Percentiles rank a stretch among this genome's conserved stretches.
Evolutionary conservation across 768 basidiomycete species (phyloP).

Genomic region (Lenzites betulinus): DNA sequence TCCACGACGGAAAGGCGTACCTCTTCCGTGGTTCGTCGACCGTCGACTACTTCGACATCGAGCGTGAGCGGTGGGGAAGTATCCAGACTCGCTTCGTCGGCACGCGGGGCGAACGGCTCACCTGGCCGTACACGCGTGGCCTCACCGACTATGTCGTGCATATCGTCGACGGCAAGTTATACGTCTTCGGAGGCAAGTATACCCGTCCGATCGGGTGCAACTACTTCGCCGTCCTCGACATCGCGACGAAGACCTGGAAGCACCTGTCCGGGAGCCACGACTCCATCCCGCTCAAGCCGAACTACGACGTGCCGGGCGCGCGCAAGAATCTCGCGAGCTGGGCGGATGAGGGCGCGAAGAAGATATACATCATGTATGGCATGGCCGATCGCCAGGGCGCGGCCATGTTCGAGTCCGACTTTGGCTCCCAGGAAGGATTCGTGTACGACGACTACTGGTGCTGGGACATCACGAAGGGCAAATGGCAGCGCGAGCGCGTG

Average conservation of each 20-base stretch:
- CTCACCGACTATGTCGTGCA: slow-evolving; percentile 21
- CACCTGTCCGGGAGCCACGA: slow-evolving; percentile 25
- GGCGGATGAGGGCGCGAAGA: slow-evolving; percentile 32
- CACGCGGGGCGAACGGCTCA: neutral
- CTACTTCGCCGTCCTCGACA: slow-evolving; percentile 40
- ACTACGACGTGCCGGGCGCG: slow-evolving; percentile 35
- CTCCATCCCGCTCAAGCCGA: slow-evolving; percentile 19
- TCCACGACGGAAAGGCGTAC: slow-evolving; percentile 37
- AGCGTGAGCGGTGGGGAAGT: slow-evolving; percentile 35
- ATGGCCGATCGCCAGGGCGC: slow-evolving; percentile 38
- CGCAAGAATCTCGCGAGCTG: slow-evolving; percentile 39
- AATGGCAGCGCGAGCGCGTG: slow-evolving; percentile 38
- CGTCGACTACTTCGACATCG: slow-evolving; percentile 41
- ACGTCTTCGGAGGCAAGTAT: slow-evolving; percentile 42
- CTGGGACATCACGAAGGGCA: slow-evolving; percentile 33
- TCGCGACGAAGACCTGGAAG: slow-evolving; percentile 37
- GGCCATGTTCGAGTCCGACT: slow-evolving; percentile 26
- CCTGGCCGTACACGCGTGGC: slow-evolving; percentile 21
- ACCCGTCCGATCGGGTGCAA: slow-evolving; percentile 37
- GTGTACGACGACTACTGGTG: slow-evolving; percentile 41
- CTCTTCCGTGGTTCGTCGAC: slow-evolving; percentile 36
- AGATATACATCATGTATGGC: slow-evolving; percentile 40
- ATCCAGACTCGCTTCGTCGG: slow-evolving; percentile 31
- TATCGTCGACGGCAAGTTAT: slow-evolving; percentile 35
- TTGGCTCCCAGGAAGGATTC: slow-evolving; percentile 27